phyloP scores from a whole-genome alignment of 2,329 filamentous ascomycete genomes.

The Microcyclospora pomicola region DNA sequence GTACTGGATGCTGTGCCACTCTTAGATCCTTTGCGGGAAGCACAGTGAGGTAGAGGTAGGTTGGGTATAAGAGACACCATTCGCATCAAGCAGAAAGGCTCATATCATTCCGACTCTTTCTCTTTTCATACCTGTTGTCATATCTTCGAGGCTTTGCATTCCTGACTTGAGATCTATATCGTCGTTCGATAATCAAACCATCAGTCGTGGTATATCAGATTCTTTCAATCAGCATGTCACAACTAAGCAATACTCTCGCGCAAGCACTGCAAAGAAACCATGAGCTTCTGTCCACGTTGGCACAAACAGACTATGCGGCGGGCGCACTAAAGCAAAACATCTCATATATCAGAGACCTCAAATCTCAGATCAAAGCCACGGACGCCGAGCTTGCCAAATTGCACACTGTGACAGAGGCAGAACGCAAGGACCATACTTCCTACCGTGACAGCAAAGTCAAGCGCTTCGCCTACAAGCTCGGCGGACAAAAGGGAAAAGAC shows the following conservation, averaged over 20 bases:
- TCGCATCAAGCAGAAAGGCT: too few species aligned
- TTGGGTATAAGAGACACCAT: too few species aligned
- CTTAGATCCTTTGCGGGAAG: too few species aligned
- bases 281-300: conserved; percentile 33
- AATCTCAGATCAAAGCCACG: conserved; percentile 26
- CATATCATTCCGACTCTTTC: too few species aligned
- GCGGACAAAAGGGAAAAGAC: conserved; percentile 31
- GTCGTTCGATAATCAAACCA: too few species aligned
- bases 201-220: too few species aligned
- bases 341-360: conserved; percentile 33
- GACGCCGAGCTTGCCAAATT: conserved; percentile 28
- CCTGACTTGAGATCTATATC: too few species aligned
- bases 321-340: conserved; percentile 34
- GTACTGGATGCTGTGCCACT: too few species aligned
- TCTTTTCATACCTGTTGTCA: too few species aligned
- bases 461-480: conserved; percentile 39
- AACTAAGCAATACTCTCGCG: not conserved
- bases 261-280: conserved; percentile 14
- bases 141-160: too few species aligned
- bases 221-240: too few species aligned
- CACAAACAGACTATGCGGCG: conserved; percentile 37
- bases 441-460: conserved; percentile 41
- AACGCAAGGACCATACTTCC: conserved; percentile 39
- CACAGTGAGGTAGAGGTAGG: too few species aligned
- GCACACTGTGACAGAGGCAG: conserved; percentile 30